A percentile compares a stretch with the other conserved stretches of the same genome.
phyloP scores from a whole-genome alignment of 305 asterid species.

The Ilex paraguariensis region DNA sequence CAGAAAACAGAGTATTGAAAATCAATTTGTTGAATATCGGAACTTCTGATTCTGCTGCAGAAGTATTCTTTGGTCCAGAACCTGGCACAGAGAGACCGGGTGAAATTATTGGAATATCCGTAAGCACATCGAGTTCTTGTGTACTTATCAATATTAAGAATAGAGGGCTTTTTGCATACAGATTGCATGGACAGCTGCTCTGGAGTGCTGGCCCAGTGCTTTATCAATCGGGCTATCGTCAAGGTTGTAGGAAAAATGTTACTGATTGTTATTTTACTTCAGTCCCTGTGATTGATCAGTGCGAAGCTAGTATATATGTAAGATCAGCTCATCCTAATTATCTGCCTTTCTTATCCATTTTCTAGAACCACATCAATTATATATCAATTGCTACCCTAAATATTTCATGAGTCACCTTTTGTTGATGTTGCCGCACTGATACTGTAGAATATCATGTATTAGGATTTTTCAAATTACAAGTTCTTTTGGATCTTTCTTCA shows the following conservation, averaged over 20 bases:
- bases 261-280: slow-evolving; percentile 70
- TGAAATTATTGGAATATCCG: slow-evolving; percentile 67
- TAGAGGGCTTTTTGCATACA: slow-evolving; percentile 68
- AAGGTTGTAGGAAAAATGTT: slow-evolving; percentile 68
- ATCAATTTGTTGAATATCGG: slow-evolving; percentile 40
- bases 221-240: slow-evolving; percentile 76
- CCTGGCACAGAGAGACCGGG: slow-evolving; percentile 36
- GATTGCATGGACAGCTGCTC: slow-evolving; percentile 50
- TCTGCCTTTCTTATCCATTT: slow-evolving; percentile 1
- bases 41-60: slow-evolving; percentile 45
- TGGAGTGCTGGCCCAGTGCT: slow-evolving; percentile 93
- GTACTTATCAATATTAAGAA: slow-evolving; percentile 54
- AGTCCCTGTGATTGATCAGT: slow-evolving; percentile 80
- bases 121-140: slow-evolving; percentile 65
- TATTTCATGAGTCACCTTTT: too few relatives aligned
- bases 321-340: slow-evolving; percentile 12
- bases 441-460: too few relatives aligned
- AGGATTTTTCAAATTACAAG: too few relatives aligned
- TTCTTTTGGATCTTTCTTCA: too few relatives aligned
- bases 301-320: slow-evolving; percentile 90
- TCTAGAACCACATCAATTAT: too few relatives aligned
- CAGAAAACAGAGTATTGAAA: slow-evolving; percentile 72
- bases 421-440: too few relatives aligned
- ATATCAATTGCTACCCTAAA: neutral
- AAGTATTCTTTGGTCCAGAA: slow-evolving; percentile 61